Conservation (phyloP, 345 rosid species). For the Hypericum androsaemum region DNA sequence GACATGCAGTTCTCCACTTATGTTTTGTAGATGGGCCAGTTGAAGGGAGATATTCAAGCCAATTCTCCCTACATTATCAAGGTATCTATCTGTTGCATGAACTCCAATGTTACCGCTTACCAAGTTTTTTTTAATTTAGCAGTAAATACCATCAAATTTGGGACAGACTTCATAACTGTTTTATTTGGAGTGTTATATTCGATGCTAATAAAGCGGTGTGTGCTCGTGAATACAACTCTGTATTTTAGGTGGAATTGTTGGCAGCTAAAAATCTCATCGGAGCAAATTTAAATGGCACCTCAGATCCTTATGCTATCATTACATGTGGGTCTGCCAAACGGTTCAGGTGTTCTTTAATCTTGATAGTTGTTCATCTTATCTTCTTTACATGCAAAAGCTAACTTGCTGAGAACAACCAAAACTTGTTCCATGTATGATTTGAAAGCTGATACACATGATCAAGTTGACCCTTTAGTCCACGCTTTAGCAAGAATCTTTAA, state of each 20-base stretch:
- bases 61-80: constrained; percentile 66
- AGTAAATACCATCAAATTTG: neutral
- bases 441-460: no score
- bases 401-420: no score
- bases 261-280: constrained; percentile 97
- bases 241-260: constrained; percentile 69
- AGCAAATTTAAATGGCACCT: constrained; percentile 92
- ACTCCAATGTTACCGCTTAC: neutral
- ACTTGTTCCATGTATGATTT: neutral
- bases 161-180: neutral
- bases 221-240: no score
- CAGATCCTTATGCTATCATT: constrained; percentile 96
- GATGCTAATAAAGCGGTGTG: neutral
- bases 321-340: constrained; percentile 91
- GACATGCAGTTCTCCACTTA: constrained; percentile 85
- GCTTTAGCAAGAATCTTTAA: neutral
- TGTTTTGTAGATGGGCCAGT: constrained; percentile 71
- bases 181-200: neutral
- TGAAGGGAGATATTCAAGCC: constrained; percentile 52
- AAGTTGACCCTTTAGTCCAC: no score
- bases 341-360: constrained; percentile 79
- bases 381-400: no score
- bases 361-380: constrained; percentile 3
- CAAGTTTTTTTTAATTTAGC: neutral
- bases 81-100: constrained; percentile 26